A percentile compares a stretch with the other conserved stretches of the same genome.
Evolutionary conservation across 1,139 yeast species (phyloP).

Genomic region (Saccharomyces hybrid): DNA sequence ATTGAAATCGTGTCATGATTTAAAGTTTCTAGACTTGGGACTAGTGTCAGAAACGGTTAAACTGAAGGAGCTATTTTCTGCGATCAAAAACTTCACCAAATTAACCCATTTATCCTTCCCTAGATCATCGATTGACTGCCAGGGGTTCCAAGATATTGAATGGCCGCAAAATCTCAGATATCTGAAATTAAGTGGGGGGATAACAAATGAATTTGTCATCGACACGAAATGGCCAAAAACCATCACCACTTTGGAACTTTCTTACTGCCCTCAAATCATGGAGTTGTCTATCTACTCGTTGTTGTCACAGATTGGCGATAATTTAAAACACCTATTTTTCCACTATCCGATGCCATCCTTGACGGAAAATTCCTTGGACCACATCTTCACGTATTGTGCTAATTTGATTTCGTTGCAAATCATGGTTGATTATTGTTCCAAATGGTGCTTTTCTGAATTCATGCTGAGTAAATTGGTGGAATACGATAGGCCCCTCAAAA

Average conservation of each 20-base stretch:
- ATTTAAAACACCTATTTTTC: slow-evolving; percentile 54
- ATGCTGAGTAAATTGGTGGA: slow-evolving; percentile 32
- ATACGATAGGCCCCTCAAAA: slow-evolving; percentile 48
- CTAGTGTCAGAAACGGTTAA: slow-evolving; percentile 88
- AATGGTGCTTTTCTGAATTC: slow-evolving; percentile 52
- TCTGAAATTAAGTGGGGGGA: slow-evolving; percentile 80
- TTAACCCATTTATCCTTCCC: slow-evolving; percentile 82
- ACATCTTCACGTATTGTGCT: slow-evolving; percentile 69
- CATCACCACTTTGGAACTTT: slow-evolving; percentile 64
- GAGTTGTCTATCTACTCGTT: slow-evolving; percentile 56
- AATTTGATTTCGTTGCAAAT: slow-evolving; percentile 54
- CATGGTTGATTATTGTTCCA: slow-evolving; percentile 76
- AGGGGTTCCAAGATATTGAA: slow-evolving; percentile 39
- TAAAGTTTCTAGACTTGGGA: slow-evolving; percentile 69
- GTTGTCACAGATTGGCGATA: slow-evolving; percentile 55
- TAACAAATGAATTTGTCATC: slow-evolving; percentile 68
- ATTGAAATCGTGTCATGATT: slow-evolving; percentile 56
- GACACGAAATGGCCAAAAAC: slow-evolving; percentile 63
- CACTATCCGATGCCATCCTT: slow-evolving; percentile 87
- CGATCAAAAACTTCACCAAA: slow-evolving; percentile 54
- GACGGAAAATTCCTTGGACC: slow-evolving; percentile 61
- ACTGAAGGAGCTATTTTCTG: slow-evolving; percentile 65
- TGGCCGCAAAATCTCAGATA: slow-evolving; percentile 80
- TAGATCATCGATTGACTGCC: slow-evolving; percentile 74
- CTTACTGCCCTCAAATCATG: slow-evolving; percentile 77